phyloP scores from a whole-genome alignment of 2,329 filamentous ascomycete species.

The Penicillium sp. region DNA sequence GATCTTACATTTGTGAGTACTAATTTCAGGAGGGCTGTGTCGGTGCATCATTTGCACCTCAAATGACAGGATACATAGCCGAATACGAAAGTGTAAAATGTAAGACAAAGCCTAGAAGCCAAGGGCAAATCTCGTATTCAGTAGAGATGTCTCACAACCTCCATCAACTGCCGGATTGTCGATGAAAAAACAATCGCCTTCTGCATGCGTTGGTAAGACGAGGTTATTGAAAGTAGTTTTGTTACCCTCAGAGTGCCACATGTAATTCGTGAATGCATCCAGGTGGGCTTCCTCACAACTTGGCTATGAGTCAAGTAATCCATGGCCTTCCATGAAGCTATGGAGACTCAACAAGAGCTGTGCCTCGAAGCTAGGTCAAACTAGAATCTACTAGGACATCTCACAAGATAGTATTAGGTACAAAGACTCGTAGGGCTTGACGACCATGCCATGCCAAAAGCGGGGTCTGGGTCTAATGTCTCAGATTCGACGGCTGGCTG shows the following conservation, averaged over 20 bases:
- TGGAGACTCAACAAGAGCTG: too few species aligned
- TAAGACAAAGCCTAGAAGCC: neutral
- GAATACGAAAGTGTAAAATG: neutral
- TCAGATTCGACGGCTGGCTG: neutral
- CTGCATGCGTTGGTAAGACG: neutral
- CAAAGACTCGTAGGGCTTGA: too few species aligned
- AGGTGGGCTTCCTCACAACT: neutral
- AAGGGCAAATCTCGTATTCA: neutral
- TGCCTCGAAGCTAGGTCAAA: too few species aligned
- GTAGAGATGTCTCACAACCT: neutral
- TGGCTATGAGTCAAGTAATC: too few species aligned
- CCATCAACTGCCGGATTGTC: neutral
- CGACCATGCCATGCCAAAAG: neutral
- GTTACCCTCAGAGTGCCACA: neutral
- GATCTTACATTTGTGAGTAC: neutral
- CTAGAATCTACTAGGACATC: too few species aligned
- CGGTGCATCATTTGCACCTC: neutral
- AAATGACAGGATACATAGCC: neutral
- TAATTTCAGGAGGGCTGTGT: too few species aligned
- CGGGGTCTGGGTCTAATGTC: neutral
- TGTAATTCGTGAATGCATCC: neutral
- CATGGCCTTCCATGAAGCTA: too few species aligned
- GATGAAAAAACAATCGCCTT: neutral
- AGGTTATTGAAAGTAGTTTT: neutral
- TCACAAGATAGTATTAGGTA: too few species aligned